phyloP scores from a whole-genome alignment of 1,139 yeast genomes.

The Pichia sp. region DNA sequence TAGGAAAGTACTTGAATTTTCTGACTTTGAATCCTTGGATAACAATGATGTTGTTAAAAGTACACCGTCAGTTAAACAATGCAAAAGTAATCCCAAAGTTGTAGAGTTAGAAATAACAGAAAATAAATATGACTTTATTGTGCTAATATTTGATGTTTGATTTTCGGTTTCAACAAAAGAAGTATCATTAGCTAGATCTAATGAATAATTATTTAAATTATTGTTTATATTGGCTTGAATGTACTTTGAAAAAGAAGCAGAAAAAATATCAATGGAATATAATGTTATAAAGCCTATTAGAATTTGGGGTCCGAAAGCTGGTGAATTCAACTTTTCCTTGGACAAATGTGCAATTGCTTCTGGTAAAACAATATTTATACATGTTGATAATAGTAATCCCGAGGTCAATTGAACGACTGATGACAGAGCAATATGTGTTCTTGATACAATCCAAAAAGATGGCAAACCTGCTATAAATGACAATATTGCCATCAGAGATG shows the following conservation, averaged over 20 bases:
- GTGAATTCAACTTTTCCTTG: background rate
- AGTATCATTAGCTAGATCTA: background rate
- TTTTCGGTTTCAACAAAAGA: background rate
- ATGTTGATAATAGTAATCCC: constrained; percentile 14
- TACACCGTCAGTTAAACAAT: constrained; percentile 69
- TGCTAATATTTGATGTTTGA: background rate
- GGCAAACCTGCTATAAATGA: constrained; percentile 15
- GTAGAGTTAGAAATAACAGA: constrained; percentile 33
- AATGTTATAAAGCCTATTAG: constrained; percentile 14
- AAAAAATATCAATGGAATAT: constrained; percentile 8
- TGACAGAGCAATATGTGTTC: constrained; percentile 3
- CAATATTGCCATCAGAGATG: constrained; percentile 11
- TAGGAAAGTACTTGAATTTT: constrained; percentile 33
- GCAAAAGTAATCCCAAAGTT: constrained; percentile 59
- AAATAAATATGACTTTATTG: constrained; percentile 8
- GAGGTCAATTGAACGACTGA: constrained; percentile 9
- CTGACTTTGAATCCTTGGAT: constrained; percentile 2
- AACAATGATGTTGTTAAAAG: constrained; percentile 50
- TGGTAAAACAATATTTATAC: constrained; percentile 14
- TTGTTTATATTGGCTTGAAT: background rate
- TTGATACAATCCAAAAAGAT: constrained; percentile 10
- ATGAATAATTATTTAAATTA: too few species aligned
- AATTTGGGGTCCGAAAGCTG: constrained; percentile 11
- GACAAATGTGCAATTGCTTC: constrained; percentile 12
- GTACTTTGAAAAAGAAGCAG: constrained; percentile 3